These are phyloP conservation scores for Lactarius tabidus DNA, from an alignment of 768 basidiomycete species.

Conservation along the genomic window DNA sequence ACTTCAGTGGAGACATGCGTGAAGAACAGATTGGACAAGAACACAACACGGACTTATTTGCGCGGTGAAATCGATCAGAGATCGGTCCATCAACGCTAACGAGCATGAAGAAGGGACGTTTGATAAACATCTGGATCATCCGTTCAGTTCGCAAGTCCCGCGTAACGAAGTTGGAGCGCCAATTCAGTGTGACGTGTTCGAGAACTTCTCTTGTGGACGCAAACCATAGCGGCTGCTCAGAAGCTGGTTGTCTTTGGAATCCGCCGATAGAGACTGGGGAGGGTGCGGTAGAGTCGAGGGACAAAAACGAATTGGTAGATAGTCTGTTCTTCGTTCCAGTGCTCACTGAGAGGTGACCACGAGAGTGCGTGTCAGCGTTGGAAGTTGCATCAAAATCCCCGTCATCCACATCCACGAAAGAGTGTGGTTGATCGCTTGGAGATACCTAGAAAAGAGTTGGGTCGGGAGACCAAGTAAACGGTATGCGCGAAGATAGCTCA, in stretches of 20 bases:
- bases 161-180: slow-evolving; percentile 80
- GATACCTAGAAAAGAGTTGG: background rate
- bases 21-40: background rate
- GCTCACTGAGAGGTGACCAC: background rate
- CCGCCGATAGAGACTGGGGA: slow-evolving; percentile 8
- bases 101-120: slow-evolving; percentile 88
- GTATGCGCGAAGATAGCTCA: background rate
- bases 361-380: background rate
- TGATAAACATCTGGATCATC: slow-evolving; percentile 65
- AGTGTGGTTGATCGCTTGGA: background rate
- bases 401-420: slow-evolving; percentile 13
- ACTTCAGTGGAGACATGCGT: slow-evolving; percentile 18
- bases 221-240: slow-evolving; percentile 37
- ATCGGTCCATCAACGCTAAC: slow-evolving; percentile 81
- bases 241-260: slow-evolving; percentile 8
- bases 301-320: slow-evolving; percentile 18
- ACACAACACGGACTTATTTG: slow-evolving; percentile 38
- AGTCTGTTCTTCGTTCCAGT: background rate
- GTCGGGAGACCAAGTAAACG: background rate
- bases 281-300: slow-evolving; percentile 12
- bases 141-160: slow-evolving; percentile 55
- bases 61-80: slow-evolving; percentile 59
- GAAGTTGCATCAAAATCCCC: background rate
- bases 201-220: slow-evolving; percentile 52
- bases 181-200: slow-evolving; percentile 72